phyloP scores from a whole-genome alignment of 208 protist genomes.

The Jaenimonas drosophilae region DNA sequence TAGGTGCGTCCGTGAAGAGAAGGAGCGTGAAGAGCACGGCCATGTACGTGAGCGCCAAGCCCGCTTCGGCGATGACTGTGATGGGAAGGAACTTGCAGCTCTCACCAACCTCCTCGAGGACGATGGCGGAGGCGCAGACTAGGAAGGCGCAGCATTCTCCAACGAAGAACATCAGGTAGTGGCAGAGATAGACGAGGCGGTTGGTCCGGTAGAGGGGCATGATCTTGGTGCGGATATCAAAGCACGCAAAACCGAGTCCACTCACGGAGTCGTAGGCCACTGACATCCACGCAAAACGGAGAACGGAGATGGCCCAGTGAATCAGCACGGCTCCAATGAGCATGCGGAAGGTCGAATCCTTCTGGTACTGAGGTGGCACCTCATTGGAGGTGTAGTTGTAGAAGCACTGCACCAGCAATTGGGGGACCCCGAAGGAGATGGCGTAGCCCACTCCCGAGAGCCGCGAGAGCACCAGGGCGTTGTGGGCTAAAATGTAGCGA shows the following conservation, averaged over 20 bases:
- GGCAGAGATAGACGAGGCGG: conserved; percentile 21
- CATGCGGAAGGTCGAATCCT: conserved; percentile 14
- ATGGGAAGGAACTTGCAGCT: conserved; percentile 14
- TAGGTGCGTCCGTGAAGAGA: conserved; percentile 5
- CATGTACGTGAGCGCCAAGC: conserved; percentile 15
- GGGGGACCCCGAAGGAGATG: conserved; percentile 48
- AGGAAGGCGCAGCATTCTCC: conserved; percentile 52
- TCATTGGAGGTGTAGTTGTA: conserved; percentile 15
- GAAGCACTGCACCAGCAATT: conserved; percentile 55
- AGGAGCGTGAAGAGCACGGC: conserved; percentile 17
- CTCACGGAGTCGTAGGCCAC: conserved; percentile 49
- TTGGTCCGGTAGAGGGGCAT: conserved; percentile 23
- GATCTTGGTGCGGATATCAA: conserved; percentile 20
- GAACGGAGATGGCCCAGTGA: conserved; percentile 30
- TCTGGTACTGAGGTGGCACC: neutral
- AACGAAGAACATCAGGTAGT: conserved; percentile 36
- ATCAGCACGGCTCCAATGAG: conserved; percentile 16
- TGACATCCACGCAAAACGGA: conserved; percentile 35
- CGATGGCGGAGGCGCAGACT: conserved; percentile 10
- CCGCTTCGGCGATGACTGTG: conserved; percentile 14
- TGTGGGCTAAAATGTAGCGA: conserved; percentile 37
- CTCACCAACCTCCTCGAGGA: neutral
- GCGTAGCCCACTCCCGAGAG: conserved; percentile 38
- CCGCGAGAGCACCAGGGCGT: conserved; percentile 41
- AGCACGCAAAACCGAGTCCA: conserved; percentile 62